Percentiles rank a stretch among this genome's conserved stretches.
Conservation (phyloP, 306 rosid species). For the Elaeagnus macrophylla region DNA sequence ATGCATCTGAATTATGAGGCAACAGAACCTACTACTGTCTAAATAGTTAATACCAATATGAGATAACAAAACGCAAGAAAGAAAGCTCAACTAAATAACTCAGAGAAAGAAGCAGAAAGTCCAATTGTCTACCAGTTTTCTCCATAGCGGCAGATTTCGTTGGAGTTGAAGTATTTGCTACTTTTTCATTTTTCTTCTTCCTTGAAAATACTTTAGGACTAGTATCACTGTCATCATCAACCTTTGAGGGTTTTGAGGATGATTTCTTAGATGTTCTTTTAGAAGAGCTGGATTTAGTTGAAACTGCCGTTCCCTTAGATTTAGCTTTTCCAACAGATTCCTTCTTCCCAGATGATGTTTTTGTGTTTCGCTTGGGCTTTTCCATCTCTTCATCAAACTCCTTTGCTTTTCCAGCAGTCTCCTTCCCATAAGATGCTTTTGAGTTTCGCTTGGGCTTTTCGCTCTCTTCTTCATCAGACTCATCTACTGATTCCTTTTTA, state of each 20-base stretch:
- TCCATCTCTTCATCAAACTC: too few relatives aligned
- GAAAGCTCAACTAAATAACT: constrained; percentile 10
- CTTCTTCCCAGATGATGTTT: too few relatives aligned
- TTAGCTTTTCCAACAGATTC: constrained; percentile 44
- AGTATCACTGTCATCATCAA: constrained; percentile 47
- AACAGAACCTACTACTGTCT: too few relatives aligned
- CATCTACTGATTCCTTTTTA: constrained; percentile 57
- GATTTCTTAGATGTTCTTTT: constrained; percentile 46
- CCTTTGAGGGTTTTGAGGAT: constrained; percentile 32
- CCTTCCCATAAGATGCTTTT: constrained; percentile 33
- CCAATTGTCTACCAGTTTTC: constrained; percentile 47
- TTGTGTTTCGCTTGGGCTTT: too few relatives aligned
- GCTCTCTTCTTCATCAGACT: constrained; percentile 36
- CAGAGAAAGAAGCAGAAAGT: constrained; percentile 11
- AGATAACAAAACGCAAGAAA: not conserved
- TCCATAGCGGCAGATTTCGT: constrained; percentile 57
- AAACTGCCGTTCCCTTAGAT: constrained; percentile 32
- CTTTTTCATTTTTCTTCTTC: constrained; percentile 60
- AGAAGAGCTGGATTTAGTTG: constrained; percentile 45
- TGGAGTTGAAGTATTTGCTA: constrained; percentile 35
- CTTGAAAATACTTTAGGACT: constrained; percentile 84
- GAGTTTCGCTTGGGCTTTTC: constrained; percentile 27
- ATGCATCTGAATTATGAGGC: too few relatives aligned
- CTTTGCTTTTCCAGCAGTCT: too few relatives aligned
- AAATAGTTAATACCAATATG: too few relatives aligned